Base-by-base conservation (phyloP, 73 alveolate genomes). In the Paramecium sexaurelia region DNA sequence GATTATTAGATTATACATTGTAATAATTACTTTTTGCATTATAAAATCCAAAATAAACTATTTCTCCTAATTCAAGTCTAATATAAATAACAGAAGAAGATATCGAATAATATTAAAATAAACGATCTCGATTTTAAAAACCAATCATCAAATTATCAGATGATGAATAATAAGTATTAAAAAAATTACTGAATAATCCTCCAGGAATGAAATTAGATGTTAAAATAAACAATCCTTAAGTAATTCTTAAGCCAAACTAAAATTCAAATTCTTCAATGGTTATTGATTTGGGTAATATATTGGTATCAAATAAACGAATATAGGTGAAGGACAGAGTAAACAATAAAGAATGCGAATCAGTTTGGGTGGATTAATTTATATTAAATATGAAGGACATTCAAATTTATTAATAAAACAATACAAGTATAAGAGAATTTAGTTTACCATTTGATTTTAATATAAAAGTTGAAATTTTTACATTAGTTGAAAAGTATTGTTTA, bases 401-500 rank as follows among this genome's bases (percentile, higher is more conserved):
- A 69, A 39, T 68, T 17, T 88, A 82, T 43, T 41, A 88, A 20
- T 37, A 22, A 75, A 88, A 88, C 17, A 45, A 36, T 11, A 11
- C 13, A n/a, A 20, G 6, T 11, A 56, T 19, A 36, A 68, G 82
- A 26, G 90, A 88, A 88, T 68, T 88, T 32, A 88, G 91, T 88
- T 15, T 68, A 11, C 85, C 85, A 2, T 88, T 88, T 27, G 87
- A 88, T 47, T 88, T 88, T 17, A 88, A 88, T 69, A 73, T 88
- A 15, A 41, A 36, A 24, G 90, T 88, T 24, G 69, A 88, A 20
- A 20, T 88, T 1, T 75, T 56, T 7, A 35, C 37, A 40, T 7
- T 61, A 13, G n/a, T 37, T 15, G 17, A 88, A 41, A n/a, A 88
- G 40, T 88, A 88, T 45, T 68, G 71, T 27, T 17, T 68, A 7